phyloP scores from a whole-genome alignment of 169 alveolate species.

The Perkinsus marinus region DNA sequence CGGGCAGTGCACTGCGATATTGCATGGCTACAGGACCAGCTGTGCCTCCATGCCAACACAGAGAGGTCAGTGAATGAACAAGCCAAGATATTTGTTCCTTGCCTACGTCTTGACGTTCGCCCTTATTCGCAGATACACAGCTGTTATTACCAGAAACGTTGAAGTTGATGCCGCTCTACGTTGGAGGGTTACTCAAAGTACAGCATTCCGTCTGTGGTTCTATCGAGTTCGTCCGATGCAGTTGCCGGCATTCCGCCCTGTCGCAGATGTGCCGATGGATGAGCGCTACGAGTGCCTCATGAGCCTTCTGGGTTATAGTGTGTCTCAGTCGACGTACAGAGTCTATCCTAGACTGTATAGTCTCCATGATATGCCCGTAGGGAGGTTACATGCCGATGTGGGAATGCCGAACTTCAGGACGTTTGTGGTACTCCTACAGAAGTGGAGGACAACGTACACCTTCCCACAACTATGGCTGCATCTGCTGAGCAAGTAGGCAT shows the following conservation, averaged over 20 bases:
- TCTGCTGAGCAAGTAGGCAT: background rate
- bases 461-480: background rate
- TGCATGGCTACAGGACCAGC: background rate
- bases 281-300: background rate
- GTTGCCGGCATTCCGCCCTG: background rate
- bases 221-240: background rate
- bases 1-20: background rate
- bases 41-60: background rate
- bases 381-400: background rate
- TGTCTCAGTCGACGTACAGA: background rate
- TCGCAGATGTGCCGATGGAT: background rate
- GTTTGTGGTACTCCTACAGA: background rate
- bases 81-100: no score
- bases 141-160: background rate
- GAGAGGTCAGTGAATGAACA: background rate
- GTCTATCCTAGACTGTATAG: background rate
- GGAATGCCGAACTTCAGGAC: background rate
- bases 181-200: background rate
- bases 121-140: background rate
- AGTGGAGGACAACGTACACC: background rate
- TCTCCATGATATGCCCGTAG: background rate
- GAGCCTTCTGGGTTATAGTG: background rate
- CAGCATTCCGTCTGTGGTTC: background rate
- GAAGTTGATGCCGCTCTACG: background rate
- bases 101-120: no score